These are phyloP conservation scores for Candida glaebosa DNA, from an alignment of 805 yeast species.

Conservation along the genomic window DNA sequence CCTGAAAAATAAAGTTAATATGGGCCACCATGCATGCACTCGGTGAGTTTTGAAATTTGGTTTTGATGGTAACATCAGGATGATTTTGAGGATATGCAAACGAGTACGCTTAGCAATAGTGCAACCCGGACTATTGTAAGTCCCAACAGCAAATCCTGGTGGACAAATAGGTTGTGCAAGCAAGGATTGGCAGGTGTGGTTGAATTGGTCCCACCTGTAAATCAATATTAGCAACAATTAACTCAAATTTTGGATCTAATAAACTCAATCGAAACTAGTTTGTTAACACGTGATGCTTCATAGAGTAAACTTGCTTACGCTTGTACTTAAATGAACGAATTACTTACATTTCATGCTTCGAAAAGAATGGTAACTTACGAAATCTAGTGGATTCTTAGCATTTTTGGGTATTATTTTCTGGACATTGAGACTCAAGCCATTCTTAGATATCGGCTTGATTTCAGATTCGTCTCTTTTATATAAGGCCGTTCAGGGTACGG, in stretches of 20 bases:
- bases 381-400: neutral
- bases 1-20: neutral
- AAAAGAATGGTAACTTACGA: neutral
- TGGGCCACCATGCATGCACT: neutral
- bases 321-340: neutral
- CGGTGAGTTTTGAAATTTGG: neutral
- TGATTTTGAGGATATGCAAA: neutral
- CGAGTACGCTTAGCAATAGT: neutral
- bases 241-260: neutral
- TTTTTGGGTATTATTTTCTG: neutral
- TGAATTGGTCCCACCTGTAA: neutral
- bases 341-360: neutral
- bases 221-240: neutral
- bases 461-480: neutral
- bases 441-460: too few species aligned
- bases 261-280: too few species aligned
- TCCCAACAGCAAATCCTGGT: neutral
- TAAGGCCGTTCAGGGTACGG: neutral
- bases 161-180: neutral
- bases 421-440: neutral
- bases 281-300: neutral
- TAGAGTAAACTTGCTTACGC: neutral
- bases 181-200: neutral
- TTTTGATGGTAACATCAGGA: neutral
- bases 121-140: neutral